A percentile compares a stretch with the other conserved stretches of the same genome.
These are phyloP conservation scores for Torrubiella hemipterigena DNA, from an alignment of 2,329 filamentous ascomycete genomes.

Conservation along the genomic window DNA sequence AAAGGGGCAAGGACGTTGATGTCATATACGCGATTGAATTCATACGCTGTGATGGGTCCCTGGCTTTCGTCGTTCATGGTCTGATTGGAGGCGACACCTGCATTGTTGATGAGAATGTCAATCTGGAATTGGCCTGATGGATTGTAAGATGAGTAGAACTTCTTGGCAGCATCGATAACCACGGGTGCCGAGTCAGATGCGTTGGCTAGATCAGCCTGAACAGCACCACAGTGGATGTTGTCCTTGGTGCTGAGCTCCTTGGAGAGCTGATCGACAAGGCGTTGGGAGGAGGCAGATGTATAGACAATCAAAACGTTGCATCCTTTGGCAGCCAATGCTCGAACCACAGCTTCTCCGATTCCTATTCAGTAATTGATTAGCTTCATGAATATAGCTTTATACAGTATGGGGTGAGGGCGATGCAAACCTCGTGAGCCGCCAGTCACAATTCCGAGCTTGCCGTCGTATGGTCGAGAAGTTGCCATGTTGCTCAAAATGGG, in stretches of 20 bases:
- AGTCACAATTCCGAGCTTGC: slow-evolving; percentile 69
- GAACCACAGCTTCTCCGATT: slow-evolving; percentile 47
- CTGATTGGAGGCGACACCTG: slow-evolving; percentile 53
- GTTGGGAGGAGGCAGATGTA: slow-evolving; percentile 40
- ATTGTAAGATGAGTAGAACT: slow-evolving; percentile 14
- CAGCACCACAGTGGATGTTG: slow-evolving; percentile 16
- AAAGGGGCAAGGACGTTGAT: slow-evolving; percentile 70
- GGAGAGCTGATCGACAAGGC: slow-evolving; percentile 33
- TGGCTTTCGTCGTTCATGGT: slow-evolving; percentile 41
- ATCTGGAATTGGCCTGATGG: slow-evolving; percentile 36
- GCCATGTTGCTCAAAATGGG: too few species aligned
- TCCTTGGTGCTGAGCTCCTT: slow-evolving; percentile 31
- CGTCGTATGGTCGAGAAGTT: slow-evolving; percentile 42
- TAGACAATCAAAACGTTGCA: slow-evolving; percentile 48
- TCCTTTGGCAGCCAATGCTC: slow-evolving; percentile 48
- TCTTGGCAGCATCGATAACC: slow-evolving; percentile 17
- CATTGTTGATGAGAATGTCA: slow-evolving; percentile 74
- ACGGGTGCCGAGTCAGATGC: slow-evolving; percentile 13
- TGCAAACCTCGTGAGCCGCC: slow-evolving; percentile 62
- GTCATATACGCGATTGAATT: slow-evolving; percentile 54
- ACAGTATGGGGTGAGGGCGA: too few species aligned
- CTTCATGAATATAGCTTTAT: not conserved
- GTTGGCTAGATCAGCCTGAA: slow-evolving; percentile 17
- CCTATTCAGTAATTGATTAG: slow-evolving; percentile 22
- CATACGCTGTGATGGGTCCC: slow-evolving; percentile 26